Base-by-base conservation (phyloP, 179 eudicot genomes). In the Beta corolliflora region DNA sequence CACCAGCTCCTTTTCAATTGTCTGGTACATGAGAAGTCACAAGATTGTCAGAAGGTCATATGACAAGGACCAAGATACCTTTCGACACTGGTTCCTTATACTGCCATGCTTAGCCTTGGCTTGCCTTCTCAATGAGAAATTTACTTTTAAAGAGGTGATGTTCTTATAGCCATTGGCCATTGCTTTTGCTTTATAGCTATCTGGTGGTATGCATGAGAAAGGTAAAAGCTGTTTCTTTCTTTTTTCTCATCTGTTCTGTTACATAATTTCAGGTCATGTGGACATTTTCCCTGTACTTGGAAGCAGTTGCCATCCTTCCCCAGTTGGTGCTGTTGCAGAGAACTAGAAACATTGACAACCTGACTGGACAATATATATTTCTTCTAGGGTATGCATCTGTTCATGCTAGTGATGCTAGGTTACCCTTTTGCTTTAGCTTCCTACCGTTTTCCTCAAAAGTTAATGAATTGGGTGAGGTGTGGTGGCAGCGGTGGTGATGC, bases 301-400 rank as follows among this genome's bases (percentile, higher is more conserved):
- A 95, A 90, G 98, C 99, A 79, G 94, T 95, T 84, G 99, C 99
- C 58, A 95, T 95, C 81, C 92, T 95, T 84, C 99, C 99, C 69
- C 98, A 95, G 90, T 86, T 95, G 81, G 97, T 95, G 74, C 79
- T 95, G 94, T 81, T 95, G 90, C 99, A 95, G 88, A 92, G 99
- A 87, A 94, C 99, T 78, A 89, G 97, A 88, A 95, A 95, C 84
- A 95, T 95, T 77, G 99, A 95, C 89, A 95, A 95, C 80, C 89
- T 95, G 90, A 94, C 99, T 44, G 98, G 99, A 58, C 99, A 95
- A 91, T 95, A 95, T 85, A 90, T 95, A 41, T 81, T 92, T 77
- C 94, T 95, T 55, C 94, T 95, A 72, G 99, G 99, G 99, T 95
- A 92, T 90, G 85, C 76, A 67, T 77, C 77, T 76, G 66, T 79